A percentile compares a stretch with the other conserved stretches of the same genome.
phyloP scores from a whole-genome alignment of 1,139 yeast genomes.

The Wickerhamiella pararugosa region DNA sequence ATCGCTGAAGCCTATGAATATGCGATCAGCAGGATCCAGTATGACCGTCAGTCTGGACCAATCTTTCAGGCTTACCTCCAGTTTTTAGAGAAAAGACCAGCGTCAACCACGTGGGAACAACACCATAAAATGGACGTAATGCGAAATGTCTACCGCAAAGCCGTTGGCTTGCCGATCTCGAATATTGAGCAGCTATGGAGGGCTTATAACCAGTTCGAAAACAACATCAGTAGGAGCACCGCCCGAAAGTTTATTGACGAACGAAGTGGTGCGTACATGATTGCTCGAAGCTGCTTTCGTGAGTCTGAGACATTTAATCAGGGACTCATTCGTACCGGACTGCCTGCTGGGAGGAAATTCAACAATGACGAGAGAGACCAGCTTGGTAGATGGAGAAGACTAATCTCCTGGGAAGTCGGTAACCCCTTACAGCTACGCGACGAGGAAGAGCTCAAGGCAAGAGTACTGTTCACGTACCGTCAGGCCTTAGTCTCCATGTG shows the following conservation, averaged over 20 bases:
- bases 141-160: slow-evolving; percentile 57
- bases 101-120: slow-evolving; percentile 71
- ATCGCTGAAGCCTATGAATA: slow-evolving; percentile 64
- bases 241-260: slow-evolving; percentile 82
- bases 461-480: slow-evolving; percentile 61
- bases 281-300: slow-evolving; percentile 62
- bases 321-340: slow-evolving; percentile 31
- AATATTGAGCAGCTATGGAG: slow-evolving; percentile 71
- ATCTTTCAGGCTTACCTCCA: slow-evolving; percentile 75
- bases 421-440: slow-evolving; percentile 52
- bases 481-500: slow-evolving; percentile 54
- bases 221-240: slow-evolving; percentile 53
- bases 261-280: slow-evolving; percentile 76
- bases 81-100: slow-evolving; percentile 68
- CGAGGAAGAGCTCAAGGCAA: slow-evolving; percentile 32
- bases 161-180: slow-evolving; percentile 56
- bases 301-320: slow-evolving; percentile 50
- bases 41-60: slow-evolving; percentile 55
- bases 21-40: slow-evolving; percentile 63
- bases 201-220: slow-evolving; percentile 72
- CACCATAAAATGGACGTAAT: slow-evolving; percentile 69
- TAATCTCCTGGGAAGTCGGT: slow-evolving; percentile 67
- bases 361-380: slow-evolving; percentile 27
- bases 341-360: slow-evolving; percentile 25
- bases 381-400: slow-evolving; percentile 44